Base-by-base conservation (phyloP, 1,139 yeast genomes). In the Candida pseudocylindracea region DNA sequence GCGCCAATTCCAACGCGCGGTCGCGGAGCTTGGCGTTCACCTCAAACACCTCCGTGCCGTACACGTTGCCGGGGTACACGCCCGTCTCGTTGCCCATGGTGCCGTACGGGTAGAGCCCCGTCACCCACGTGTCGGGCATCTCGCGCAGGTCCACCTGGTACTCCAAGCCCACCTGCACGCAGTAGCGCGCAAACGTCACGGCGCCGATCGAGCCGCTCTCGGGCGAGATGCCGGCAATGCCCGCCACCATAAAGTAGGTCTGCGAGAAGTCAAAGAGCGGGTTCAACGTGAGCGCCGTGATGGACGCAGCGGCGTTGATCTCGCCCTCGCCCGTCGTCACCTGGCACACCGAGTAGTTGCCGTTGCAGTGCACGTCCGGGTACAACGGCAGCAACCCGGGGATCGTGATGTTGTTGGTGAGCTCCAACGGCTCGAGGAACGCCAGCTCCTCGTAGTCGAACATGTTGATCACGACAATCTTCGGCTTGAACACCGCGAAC, bases 281-380 rank as follows among this genome's bases (percentile, higher is more conserved):
- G 35, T 59, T 57, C 46, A 67, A 54, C 10, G 65, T 46, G 39
- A 72, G 50, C 4, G 79, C 71, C 34, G 67, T 57, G 37, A 71
- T 48, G 29, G 76, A 57, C 29, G 71, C 42, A 24, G 79, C 79
- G 30, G 80, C 79, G 43, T 72, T 72, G 42, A 69, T 64, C 46
- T 71, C 78, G 39, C 72, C 74, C 51, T 72, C 79, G 36, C 79
- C 80, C 11, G 74, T 67, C 32, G 75, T 68, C 36, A 70, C 47
- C 44, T 69, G 72, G 53, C 78, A 71, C 30, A 72, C 49, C 27
- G 66, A 51, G 48, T 60, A 66, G 49, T 67, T 56, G 30, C 54
- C 44, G 33, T 62, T 60, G 50, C 79, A 71, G 51, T 63, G 69
- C 33, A 72, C 54, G 15, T 56, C 45, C 27, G 75, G 73, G 52